Conservation (phyloP, 108 stramenopile genomes). For the Ochromonas danica region DNA sequence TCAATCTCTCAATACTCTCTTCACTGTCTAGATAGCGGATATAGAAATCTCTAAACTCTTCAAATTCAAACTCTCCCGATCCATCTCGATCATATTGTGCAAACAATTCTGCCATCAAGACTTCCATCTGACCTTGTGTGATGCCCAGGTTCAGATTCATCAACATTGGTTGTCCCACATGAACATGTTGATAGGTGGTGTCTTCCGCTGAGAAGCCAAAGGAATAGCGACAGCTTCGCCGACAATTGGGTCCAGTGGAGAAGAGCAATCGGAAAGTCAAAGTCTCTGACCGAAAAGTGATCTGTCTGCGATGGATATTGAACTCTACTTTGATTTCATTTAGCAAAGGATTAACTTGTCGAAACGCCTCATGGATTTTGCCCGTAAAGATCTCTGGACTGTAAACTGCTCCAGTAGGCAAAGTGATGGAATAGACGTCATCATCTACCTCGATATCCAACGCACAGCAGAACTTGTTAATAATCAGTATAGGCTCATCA, state of each 20-base stretch:
- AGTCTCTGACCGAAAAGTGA: neutral
- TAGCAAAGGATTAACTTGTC: neutral
- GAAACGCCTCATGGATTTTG: neutral
- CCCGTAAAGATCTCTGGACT: neutral
- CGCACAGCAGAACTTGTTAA: conserved; percentile 17
- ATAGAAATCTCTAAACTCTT: conserved; percentile 37
- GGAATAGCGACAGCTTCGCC: conserved; percentile 21
- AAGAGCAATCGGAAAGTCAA: conserved; percentile 19
- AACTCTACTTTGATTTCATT: conserved; percentile 3
- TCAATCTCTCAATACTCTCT: neutral
- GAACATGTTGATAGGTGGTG: neutral
- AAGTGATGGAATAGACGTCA: neutral
- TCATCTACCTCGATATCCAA: conserved; percentile 30
- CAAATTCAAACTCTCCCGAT: conserved; percentile 32
- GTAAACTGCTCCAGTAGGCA: conserved; percentile 32
- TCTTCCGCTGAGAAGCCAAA: conserved; percentile 24
- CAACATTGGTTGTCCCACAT: conserved; percentile 25
- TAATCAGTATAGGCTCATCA: conserved; percentile 14
- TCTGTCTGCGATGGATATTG: neutral
- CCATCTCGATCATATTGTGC: conserved; percentile 10
- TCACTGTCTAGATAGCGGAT: neutral
- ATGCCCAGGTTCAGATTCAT: conserved; percentile 24
- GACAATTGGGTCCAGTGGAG: conserved; percentile 12
- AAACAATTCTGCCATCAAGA: conserved; percentile 31
- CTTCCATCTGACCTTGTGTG: neutral